Evolutionary conservation across 768 basidiomycete genomes (phyloP).

Genomic region (Glaciozyma antarctica): DNA sequence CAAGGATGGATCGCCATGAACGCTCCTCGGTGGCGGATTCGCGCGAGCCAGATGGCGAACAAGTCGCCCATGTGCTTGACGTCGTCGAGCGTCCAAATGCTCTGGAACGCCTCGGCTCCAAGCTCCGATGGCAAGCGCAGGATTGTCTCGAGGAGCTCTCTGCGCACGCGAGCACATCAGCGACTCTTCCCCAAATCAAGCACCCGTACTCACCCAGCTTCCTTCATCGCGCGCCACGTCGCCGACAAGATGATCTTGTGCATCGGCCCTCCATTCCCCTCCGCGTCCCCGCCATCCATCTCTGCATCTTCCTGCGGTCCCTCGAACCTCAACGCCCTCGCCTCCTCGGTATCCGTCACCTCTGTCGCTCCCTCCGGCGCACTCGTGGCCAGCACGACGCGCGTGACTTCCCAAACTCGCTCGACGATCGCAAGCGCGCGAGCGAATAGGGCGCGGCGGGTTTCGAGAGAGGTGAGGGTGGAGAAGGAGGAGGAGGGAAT

Average conservation of each 20-base stretch:
- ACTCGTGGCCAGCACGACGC: slow-evolving; percentile 17
- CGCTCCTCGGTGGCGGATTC: slow-evolving; percentile 26
- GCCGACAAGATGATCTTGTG: slow-evolving; percentile 29
- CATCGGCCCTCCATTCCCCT: slow-evolving; percentile 19
- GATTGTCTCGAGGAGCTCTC: slow-evolving; percentile 30
- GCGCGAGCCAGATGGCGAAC: slow-evolving; percentile 23
- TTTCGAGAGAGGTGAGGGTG: not conserved
- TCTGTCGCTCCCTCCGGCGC: slow-evolving; percentile 9
- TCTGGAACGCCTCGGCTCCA: slow-evolving; percentile 8
- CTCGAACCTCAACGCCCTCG: slow-evolving; percentile 17
- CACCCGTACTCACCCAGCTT: slow-evolving; percentile 10
- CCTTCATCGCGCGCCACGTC: slow-evolving; percentile 30
- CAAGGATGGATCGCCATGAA: slow-evolving; percentile 25
- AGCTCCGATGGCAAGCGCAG: slow-evolving; percentile 24
- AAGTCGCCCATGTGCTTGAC: slow-evolving; percentile 24
- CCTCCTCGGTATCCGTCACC: slow-evolving; percentile 29
- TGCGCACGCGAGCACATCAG: not conserved
- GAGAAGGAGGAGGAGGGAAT: slow-evolving; percentile 12
- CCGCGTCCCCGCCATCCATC: not conserved
- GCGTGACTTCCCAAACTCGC: slow-evolving; percentile 26
- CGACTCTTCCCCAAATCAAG: too few relatives aligned
- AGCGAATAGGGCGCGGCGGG: slow-evolving; percentile 16
- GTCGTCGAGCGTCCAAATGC: slow-evolving; percentile 20
- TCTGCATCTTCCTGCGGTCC: not conserved
- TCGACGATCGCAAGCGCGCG: slow-evolving; percentile 18